These are phyloP conservation scores for Lophiotrema nucula DNA, from an alignment of 495 filamentous ascomycete species.

Conservation along the genomic window DNA sequence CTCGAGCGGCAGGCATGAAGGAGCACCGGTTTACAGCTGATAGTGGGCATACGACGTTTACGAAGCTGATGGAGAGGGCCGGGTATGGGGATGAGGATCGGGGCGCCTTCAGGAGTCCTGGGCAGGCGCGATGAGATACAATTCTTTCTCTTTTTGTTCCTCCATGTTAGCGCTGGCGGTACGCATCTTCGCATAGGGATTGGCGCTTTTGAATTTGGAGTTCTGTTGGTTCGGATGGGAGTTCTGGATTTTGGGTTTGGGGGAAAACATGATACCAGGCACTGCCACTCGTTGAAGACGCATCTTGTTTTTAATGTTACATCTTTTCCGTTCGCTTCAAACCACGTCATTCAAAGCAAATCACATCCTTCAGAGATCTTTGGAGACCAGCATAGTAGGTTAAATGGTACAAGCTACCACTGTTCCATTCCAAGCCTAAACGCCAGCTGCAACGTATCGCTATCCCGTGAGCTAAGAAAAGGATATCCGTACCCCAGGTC, in stretches of 20 bases:
- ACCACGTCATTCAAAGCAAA: too few species aligned
- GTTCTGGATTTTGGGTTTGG: background rate
- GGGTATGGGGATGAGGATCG: slow-evolving; percentile 44
- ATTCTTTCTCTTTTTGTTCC: background rate
- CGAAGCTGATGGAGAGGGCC: slow-evolving; percentile 61
- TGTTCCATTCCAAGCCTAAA: too few species aligned
- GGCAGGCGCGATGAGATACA: background rate
- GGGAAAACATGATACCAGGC: slow-evolving; percentile 20
- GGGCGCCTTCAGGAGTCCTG: slow-evolving; percentile 19
- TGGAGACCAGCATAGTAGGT: too few species aligned
- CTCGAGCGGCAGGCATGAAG: slow-evolving; percentile 17
- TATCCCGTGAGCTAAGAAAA: too few species aligned
- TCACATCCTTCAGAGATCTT: too few species aligned
- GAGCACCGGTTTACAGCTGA: slow-evolving; percentile 39
- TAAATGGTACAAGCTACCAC: too few species aligned
- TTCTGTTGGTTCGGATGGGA: background rate
- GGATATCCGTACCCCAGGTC: too few species aligned
- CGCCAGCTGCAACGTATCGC: too few species aligned
- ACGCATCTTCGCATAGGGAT: background rate
- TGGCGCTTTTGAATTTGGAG: background rate
- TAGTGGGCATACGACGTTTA: slow-evolving; percentile 57
- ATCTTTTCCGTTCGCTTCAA: too few species aligned
- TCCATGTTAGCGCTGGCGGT: slow-evolving; percentile 25
- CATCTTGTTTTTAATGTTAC: too few species aligned
- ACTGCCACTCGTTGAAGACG: slow-evolving; percentile 6